Conservation (phyloP, 2,329 filamentous ascomycete genomes). For the Epichloe elymi region DNA sequence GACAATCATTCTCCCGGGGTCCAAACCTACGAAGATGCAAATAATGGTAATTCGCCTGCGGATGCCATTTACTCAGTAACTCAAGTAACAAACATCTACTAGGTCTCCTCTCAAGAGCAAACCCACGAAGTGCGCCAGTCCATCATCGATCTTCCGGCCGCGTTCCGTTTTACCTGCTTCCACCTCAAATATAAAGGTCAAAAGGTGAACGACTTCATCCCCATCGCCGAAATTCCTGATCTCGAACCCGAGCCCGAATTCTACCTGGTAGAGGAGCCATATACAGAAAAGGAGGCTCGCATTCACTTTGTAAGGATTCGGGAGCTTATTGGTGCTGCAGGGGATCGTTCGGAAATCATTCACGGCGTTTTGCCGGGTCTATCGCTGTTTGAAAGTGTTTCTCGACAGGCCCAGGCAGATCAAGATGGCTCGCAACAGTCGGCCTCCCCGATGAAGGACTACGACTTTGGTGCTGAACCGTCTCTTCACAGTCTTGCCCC, state of each 20-base stretch:
- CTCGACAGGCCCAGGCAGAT: slow-evolving; percentile 31
- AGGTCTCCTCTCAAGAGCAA: slow-evolving; percentile 90
- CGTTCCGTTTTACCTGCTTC: slow-evolving; percentile 97
- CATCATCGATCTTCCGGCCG: slow-evolving; percentile 82
- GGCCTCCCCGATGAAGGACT: slow-evolving; percentile 42
- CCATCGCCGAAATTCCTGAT: slow-evolving; percentile 77
- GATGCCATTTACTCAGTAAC: too few species aligned
- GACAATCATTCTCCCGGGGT: slow-evolving; percentile 70
- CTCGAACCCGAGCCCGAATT: slow-evolving; percentile 68
- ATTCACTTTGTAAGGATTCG: slow-evolving; percentile 85
- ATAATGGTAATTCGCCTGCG: slow-evolving; percentile 53
- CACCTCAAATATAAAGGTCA: slow-evolving; percentile 84
- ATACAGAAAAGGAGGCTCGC: slow-evolving; percentile 95
- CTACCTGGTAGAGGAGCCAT: slow-evolving; percentile 79
- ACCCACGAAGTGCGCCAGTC: slow-evolving; percentile 95
- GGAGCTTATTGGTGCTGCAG: slow-evolving; percentile 85
- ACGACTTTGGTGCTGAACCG: slow-evolving; percentile 61
- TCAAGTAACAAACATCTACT: slow-evolving; percentile 1
- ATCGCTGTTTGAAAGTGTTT: slow-evolving; percentile 75
- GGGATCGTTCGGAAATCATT: slow-evolving; percentile 73
- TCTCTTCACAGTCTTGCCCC: slow-evolving; percentile 62
- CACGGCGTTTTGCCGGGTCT: slow-evolving; percentile 76
- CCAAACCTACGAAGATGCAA: slow-evolving; percentile 59
- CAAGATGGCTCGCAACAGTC: slow-evolving; percentile 19
- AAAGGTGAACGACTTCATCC: slow-evolving; percentile 89